Evolutionary conservation across 306 rosid species (phyloP).

Genomic region (Bauhinia variegata): DNA sequence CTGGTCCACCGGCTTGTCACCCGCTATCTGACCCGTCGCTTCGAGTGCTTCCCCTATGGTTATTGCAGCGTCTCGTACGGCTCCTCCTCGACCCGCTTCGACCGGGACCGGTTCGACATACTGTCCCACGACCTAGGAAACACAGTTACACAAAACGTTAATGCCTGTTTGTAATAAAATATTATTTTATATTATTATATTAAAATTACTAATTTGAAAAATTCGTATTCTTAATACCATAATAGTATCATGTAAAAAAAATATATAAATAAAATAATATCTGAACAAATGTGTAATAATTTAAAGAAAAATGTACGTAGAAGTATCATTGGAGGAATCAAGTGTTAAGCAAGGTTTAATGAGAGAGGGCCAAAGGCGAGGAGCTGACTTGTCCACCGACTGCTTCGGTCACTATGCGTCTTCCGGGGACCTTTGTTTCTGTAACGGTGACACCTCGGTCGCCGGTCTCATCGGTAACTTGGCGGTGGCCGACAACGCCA

Average conservation of each 20-base stretch:
- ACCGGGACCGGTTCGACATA: constrained; percentile 45
- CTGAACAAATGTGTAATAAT: too few relatives aligned
- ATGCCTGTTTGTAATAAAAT: too few relatives aligned
- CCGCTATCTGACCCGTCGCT: constrained; percentile 54
- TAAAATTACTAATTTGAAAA: too few relatives aligned
- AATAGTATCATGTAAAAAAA: too few relatives aligned
- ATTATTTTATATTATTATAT: too few relatives aligned
- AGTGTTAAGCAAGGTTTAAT: background rate
- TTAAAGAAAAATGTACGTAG: background rate
- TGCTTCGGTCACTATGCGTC: constrained; percentile 61
- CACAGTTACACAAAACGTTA: background rate
- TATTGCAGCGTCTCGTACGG: constrained; percentile 31
- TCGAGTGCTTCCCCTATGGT: constrained; percentile 86
- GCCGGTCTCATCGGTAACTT: constrained; percentile 49
- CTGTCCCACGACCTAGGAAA: constrained; percentile 59
- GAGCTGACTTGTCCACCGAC: constrained; percentile 68
- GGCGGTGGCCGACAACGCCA: constrained; percentile 51
- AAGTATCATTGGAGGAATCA: too few relatives aligned
- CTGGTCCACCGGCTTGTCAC: constrained; percentile 60
- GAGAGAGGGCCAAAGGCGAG: background rate
- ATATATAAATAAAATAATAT: too few relatives aligned
- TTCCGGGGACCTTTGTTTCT: constrained; percentile 55
- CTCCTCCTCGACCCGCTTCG: background rate
- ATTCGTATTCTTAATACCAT: too few relatives aligned
- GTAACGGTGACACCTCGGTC: constrained; percentile 62